phyloP scores from a whole-genome alignment of 257 asterid genomes.

The Solanum ossicruentum region DNA sequence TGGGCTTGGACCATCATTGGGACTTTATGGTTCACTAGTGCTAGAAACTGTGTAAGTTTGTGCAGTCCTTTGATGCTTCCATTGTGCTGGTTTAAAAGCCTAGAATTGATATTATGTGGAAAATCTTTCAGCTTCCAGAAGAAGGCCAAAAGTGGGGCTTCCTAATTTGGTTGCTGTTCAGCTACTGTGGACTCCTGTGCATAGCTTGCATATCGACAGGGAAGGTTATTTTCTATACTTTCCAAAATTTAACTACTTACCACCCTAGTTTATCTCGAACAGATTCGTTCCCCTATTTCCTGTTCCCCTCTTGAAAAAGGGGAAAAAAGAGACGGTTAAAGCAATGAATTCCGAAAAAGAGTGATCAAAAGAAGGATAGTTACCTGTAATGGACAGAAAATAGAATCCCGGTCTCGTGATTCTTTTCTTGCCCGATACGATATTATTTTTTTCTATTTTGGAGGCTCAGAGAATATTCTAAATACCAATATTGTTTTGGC shows the following conservation, averaged over 20 bases:
- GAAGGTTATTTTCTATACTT: background rate
- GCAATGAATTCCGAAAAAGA: background rate
- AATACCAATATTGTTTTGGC: background rate
- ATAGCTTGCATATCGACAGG: conserved; percentile 1
- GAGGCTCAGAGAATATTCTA: background rate
- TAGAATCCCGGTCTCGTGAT: background rate
- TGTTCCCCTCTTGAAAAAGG: background rate
- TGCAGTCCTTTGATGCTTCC: background rate
- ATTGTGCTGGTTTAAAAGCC: conserved; percentile 1
- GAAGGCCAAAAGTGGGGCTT: conserved; percentile 13
- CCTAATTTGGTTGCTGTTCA: conserved; percentile 13
- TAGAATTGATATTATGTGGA: background rate
- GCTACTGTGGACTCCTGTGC: conserved; percentile 7
- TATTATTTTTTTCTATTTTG: background rate
- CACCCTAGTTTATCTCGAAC: background rate
- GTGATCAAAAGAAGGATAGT: background rate
- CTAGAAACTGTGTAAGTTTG: conserved; percentile 62
- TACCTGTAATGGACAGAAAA: background rate
- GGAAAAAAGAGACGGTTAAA: background rate
- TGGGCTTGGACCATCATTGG: conserved; percentile 79
- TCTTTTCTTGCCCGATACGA: background rate
- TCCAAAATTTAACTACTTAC: background rate
- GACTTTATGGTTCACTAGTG: conserved; percentile 77
- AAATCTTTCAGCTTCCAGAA: conserved; percentile 23
- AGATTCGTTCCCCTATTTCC: background rate